Evolutionary conservation across 2,329 filamentous ascomycete species (phyloP).

Genomic region (Fusarium poae): DNA sequence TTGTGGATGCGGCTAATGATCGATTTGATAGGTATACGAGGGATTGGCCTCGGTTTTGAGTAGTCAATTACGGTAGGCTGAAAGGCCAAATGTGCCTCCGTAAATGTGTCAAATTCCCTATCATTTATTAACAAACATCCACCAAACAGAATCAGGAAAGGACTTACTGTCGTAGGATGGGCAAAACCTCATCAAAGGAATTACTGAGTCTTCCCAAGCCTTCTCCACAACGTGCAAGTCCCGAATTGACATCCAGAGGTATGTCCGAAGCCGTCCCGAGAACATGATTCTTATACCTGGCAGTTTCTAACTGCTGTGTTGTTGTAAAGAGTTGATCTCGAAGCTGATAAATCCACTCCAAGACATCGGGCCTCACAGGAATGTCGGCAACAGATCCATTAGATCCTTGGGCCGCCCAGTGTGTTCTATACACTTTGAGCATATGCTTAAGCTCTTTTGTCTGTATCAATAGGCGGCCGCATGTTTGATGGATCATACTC

Average conservation of each 20-base stretch:
- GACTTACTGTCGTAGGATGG: slow-evolving; percentile 42
- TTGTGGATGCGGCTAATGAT: slow-evolving; percentile 28
- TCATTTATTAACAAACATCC: neutral
- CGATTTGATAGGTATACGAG: slow-evolving; percentile 22
- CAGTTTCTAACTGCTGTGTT: neutral
- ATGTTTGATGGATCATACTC: slow-evolving; percentile 25
- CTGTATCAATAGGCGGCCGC: slow-evolving; percentile 21
- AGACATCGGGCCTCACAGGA: slow-evolving; percentile 33
- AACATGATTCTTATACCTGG: neutral
- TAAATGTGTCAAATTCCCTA: slow-evolving; percentile 43
- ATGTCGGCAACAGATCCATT: slow-evolving; percentile 21
- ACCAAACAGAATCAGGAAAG: fast-evolving
- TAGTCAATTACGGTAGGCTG: neutral
- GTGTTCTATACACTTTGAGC: slow-evolving; percentile 21
- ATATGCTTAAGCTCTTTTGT: slow-evolving; percentile 38
- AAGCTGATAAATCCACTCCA: slow-evolving; percentile 28
- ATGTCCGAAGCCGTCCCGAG: slow-evolving; percentile 8
- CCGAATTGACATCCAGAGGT: slow-evolving; percentile 19
- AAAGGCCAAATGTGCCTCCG: slow-evolving; percentile 32
- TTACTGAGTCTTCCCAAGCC: slow-evolving; percentile 17
- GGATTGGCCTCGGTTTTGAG: neutral
- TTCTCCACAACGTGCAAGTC: slow-evolving; percentile 13
- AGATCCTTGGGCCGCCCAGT: slow-evolving; percentile 28
- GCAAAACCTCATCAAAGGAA: slow-evolving; percentile 27
- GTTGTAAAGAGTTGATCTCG: neutral